Conservation (phyloP, 2,329 filamentous ascomycete genomes). For the Chaetomium sp. region DNA sequence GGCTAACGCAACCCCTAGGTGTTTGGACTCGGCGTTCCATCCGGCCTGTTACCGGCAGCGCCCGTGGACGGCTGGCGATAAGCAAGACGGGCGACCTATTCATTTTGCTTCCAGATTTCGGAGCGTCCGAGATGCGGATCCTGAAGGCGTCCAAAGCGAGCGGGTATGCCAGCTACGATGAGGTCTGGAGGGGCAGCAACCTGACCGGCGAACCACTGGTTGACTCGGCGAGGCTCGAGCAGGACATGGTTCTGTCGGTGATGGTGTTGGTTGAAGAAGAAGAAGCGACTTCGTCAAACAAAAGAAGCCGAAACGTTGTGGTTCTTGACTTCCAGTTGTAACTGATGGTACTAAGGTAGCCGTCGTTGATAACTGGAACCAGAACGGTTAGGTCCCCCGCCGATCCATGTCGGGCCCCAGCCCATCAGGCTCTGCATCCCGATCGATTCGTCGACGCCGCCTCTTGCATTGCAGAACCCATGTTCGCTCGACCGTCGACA, state of each 20-base stretch:
- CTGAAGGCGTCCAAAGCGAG: constrained; percentile 38
- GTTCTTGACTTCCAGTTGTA: constrained; percentile 43
- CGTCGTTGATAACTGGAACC: not conserved
- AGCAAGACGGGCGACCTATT: constrained; percentile 42
- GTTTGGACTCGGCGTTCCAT: constrained; percentile 41
- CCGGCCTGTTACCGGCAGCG: constrained; percentile 37
- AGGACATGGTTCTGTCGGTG: constrained; percentile 43
- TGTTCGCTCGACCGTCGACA: not conserved
- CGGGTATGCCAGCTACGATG: constrained; percentile 40
- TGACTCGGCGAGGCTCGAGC: constrained; percentile 42
- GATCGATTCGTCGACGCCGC: not conserved
- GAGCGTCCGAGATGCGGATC: constrained; percentile 38
- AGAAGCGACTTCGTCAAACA: not conserved
- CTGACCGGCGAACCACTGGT: constrained; percentile 46
- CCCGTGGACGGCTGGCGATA: constrained; percentile 44
- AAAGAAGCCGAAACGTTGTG: constrained; percentile 39
- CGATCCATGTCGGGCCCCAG: not conserved
- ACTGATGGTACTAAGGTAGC: constrained; percentile 1
- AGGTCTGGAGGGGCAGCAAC: constrained; percentile 42
- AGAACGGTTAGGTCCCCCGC: not conserved
- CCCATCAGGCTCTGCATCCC: not conserved
- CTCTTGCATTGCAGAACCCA: not conserved
- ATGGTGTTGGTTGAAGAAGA: constrained; percentile 37
- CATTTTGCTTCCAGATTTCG: constrained; percentile 43
- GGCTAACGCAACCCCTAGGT: constrained; percentile 32